Evolutionary conservation across 306 rosid genomes (phyloP).

Genomic region (Sechiopsis laciniata): DNA sequence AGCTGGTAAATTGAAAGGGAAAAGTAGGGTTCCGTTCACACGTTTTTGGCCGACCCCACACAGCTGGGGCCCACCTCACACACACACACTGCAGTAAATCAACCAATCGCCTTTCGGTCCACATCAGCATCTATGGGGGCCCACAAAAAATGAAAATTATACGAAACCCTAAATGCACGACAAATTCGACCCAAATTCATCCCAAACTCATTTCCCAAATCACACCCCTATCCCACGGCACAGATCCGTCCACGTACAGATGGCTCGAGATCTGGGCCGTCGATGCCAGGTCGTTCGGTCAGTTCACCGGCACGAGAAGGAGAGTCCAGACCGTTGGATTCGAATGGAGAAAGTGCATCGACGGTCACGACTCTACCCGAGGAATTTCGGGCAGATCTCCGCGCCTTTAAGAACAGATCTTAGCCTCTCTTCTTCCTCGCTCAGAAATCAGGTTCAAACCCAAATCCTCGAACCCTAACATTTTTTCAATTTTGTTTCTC

Average conservation of each 20-base stretch:
- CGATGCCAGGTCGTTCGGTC: conserved; percentile 54
- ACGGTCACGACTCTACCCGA: conserved; percentile 37
- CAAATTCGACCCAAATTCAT: conserved; percentile 21
- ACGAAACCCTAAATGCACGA: conserved; percentile 29
- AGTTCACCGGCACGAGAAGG: conserved; percentile 31
- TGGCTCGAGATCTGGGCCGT: conserved; percentile 32
- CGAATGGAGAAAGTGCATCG: not conserved
- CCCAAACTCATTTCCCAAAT: conserved; percentile 17
- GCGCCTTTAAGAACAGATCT: conserved; percentile 79
- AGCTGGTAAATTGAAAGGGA: not conserved
- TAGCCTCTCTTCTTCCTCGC: conserved; percentile 55
- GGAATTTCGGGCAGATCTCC: conserved; percentile 65
- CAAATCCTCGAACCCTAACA: conserved; percentile 52
- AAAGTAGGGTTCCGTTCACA: conserved; percentile 11
- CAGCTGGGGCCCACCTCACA: conserved; percentile 13
- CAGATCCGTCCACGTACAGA: conserved; percentile 20
- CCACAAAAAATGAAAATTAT: conserved; percentile 7
- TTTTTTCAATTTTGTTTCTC: not conserved
- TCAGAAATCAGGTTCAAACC: conserved; percentile 57
- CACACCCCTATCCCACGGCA: conserved; percentile 12
- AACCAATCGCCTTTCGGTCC: conserved; percentile 23
- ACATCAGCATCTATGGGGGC: conserved; percentile 17
- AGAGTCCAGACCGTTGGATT: conserved; percentile 23
- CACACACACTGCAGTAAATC: conserved; percentile 3
- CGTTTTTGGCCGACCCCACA: conserved; percentile 17